phyloP scores from a whole-genome alignment of 345 rosid genomes.

The Hevea brasiliensis region DNA sequence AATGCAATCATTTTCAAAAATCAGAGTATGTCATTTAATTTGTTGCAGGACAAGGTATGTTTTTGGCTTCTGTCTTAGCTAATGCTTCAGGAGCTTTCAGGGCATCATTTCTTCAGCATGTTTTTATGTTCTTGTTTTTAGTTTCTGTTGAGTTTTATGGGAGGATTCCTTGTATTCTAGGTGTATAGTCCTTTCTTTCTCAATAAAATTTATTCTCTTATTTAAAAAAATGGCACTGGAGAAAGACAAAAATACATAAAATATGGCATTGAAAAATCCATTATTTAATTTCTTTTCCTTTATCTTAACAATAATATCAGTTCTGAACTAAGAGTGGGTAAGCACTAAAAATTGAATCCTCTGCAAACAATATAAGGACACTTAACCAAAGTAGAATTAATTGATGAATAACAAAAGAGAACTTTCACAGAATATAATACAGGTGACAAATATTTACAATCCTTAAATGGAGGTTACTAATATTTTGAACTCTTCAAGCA shows the following conservation, averaged over 20 bases:
- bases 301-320: neutral
- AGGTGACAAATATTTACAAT: neutral
- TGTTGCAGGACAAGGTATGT: too few species aligned
- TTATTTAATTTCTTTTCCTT: neutral
- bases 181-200: too few species aligned
- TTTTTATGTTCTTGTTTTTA: too few species aligned
- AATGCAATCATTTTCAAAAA: too few species aligned
- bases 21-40: too few species aligned
- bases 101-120: too few species aligned
- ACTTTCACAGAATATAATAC: neutral
- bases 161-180: too few species aligned
- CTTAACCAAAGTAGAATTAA: neutral
- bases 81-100: too few species aligned
- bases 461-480: neutral
- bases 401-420: neutral
- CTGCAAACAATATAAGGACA: neutral
- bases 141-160: too few species aligned
- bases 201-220: too few species aligned
- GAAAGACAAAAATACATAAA: neutral
- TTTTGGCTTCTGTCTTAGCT: too few species aligned
- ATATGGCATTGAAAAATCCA: neutral
- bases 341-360: neutral
- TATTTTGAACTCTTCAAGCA: neutral
- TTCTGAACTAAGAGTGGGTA: neutral
- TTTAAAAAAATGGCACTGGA: neutral